Evolutionary conservation across 345 rosid genomes (phyloP).

Genomic region (Leavenworthia alabamica): DNA sequence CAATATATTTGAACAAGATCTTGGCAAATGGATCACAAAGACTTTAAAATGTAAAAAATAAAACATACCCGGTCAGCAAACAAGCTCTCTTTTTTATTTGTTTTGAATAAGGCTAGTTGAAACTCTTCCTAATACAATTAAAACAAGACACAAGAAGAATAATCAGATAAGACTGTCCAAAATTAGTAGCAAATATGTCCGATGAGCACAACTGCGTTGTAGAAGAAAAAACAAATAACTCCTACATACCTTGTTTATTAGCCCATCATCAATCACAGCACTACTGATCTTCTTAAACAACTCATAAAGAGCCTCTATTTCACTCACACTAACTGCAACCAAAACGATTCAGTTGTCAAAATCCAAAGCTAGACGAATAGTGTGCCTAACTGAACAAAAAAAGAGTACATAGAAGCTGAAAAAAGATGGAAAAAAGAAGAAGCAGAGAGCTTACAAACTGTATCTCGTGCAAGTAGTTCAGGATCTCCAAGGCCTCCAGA

Average conservation of each 20-base stretch:
- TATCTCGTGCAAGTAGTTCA: slow-evolving; percentile 70
- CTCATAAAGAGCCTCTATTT: slow-evolving; percentile 87
- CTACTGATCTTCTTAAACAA: slow-evolving; percentile 95
- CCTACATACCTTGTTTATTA: slow-evolving; percentile 73
- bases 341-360: not conserved
- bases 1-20: not conserved
- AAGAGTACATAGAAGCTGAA: not conserved
- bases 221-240: too few relatives aligned
- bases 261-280: slow-evolving; percentile 87
- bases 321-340: slow-evolving; percentile 85
- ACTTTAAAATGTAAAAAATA: not conserved
- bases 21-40: too few relatives aligned
- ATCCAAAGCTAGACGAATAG: not conserved
- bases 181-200: not conserved
- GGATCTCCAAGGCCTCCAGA: slow-evolving; percentile 70
- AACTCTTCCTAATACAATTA: slow-evolving; percentile 51
- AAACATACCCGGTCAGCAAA: slow-evolving; percentile 56
- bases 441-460: slow-evolving; percentile 66
- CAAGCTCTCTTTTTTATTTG: slow-evolving; percentile 64
- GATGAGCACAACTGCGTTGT: not conserved
- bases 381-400: too few relatives aligned
- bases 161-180: not conserved
- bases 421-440: not conserved
- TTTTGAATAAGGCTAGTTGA: slow-evolving; percentile 60
- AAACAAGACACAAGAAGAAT: not conserved